These are phyloP conservation scores for Penstemon newberryi DNA, from an alignment of 257 asterid genomes.

Conservation along the genomic window DNA sequence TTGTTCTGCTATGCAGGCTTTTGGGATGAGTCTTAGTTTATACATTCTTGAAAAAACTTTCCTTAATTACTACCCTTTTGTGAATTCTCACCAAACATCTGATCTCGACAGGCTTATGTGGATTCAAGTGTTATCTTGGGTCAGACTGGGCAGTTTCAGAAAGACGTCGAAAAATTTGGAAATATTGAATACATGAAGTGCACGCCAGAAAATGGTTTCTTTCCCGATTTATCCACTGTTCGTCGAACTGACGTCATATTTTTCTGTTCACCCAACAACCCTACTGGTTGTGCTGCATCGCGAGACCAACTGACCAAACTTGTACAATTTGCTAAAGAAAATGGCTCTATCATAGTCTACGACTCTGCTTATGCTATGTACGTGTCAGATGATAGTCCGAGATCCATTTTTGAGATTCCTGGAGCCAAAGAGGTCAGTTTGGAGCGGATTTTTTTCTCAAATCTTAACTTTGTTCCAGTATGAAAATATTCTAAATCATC, in stretches of 20 bases:
- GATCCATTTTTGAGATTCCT: conserved; percentile 91
- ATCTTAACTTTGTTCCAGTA: not conserved
- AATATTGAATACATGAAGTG: conserved; percentile 95
- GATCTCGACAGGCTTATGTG: conserved; percentile 70
- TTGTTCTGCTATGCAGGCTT: not conserved
- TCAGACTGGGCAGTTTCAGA: conserved; percentile 87
- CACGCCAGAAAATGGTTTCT: conserved; percentile 89
- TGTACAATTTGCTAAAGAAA: conserved; percentile 83
- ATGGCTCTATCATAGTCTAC: conserved; percentile 87
- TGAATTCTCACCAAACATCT: conserved; percentile 16
- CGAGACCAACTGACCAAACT: conserved; percentile 84
- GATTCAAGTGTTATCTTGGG: conserved; percentile 97
- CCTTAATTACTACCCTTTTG: conserved; percentile 1
- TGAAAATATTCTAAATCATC: conserved; percentile 6
- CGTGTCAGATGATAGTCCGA: conserved; percentile 83
- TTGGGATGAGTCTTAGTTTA: not conserved
- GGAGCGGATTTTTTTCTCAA: not conserved
- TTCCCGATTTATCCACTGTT: conserved; percentile 77
- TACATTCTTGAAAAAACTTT: not conserved
- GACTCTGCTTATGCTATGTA: conserved; percentile 99
- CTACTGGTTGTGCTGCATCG: conserved; percentile 93
- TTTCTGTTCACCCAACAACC: conserved; percentile 97
- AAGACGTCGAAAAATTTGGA: conserved; percentile 79
- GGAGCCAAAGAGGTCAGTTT: conserved; percentile 86
- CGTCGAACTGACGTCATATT: conserved; percentile 77